These are phyloP conservation scores for Kickxella alabastrina DNA, from an alignment of 192 early-diverging fungal species.

Conservation along the genomic window DNA sequence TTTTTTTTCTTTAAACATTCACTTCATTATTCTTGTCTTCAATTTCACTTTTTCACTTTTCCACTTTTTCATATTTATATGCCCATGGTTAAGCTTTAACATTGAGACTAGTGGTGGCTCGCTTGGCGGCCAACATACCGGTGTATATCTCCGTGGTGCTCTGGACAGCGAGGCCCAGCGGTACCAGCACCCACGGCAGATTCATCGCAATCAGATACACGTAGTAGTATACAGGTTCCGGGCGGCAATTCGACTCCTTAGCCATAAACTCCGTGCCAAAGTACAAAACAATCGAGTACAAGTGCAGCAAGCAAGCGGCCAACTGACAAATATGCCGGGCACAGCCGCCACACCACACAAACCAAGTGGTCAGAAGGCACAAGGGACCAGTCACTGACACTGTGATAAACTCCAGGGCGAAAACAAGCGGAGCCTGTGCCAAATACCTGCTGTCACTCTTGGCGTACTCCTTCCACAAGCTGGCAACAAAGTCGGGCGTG, in stretches of 20 bases:
- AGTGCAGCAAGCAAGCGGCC: constrained; percentile 55
- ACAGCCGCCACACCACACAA: constrained; percentile 47
- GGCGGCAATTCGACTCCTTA: constrained; percentile 51
- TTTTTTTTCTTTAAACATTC: neutral
- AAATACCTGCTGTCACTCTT: constrained; percentile 67
- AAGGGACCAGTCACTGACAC: constrained; percentile 40
- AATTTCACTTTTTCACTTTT: constrained; percentile 4
- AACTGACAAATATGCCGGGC: constrained; percentile 55
- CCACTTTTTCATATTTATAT: constrained; percentile 2
- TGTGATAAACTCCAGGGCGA: constrained; percentile 60
- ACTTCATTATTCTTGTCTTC: neutral
- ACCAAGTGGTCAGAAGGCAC: constrained; percentile 23
- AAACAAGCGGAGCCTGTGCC: constrained; percentile 51
- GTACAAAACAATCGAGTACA: constrained; percentile 66
- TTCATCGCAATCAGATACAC: constrained; percentile 66
- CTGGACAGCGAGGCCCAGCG: constrained; percentile 34
- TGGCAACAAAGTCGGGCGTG: constrained; percentile 41
- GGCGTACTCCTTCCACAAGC: constrained; percentile 74
- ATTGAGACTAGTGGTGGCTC: too few species aligned
- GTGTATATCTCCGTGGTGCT: constrained; percentile 5
- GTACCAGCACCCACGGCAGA: constrained; percentile 62
- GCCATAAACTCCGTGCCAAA: constrained; percentile 56
- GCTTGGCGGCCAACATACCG: constrained; percentile 15
- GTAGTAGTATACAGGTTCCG: constrained; percentile 58
- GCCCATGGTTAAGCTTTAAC: too few species aligned